Evolutionary conservation across 345 rosid genomes (phyloP).

Genomic region (Eucalyptus regnans): DNA sequence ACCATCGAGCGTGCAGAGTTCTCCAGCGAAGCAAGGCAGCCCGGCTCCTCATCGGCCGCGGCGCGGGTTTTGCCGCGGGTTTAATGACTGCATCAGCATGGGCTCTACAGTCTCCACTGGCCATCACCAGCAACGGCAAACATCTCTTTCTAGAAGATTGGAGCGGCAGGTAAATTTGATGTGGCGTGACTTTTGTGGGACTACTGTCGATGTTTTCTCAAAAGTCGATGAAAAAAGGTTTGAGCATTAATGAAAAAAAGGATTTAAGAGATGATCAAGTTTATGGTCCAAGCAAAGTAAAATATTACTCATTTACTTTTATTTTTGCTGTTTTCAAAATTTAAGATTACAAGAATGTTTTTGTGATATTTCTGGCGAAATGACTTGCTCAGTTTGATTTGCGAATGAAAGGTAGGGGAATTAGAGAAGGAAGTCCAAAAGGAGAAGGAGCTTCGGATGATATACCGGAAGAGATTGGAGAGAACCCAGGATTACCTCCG

Average conservation of each 20-base stretch:
- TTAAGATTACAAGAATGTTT: background rate
- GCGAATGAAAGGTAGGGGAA: conserved; percentile 13
- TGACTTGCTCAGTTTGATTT: background rate
- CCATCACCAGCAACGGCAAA: background rate
- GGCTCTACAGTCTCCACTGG: background rate
- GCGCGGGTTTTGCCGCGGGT: background rate
- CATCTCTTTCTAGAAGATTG: background rate
- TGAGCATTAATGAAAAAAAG: background rate
- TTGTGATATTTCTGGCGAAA: background rate
- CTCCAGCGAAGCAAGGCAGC: background rate
- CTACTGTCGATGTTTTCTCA: background rate
- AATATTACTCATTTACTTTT: background rate
- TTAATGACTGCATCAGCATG: background rate
- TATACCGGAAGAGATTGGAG: conserved; percentile 35
- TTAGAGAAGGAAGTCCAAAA: conserved; percentile 25
- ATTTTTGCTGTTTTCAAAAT: background rate
- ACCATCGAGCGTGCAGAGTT: background rate
- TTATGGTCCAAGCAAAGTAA: background rate
- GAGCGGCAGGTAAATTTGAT: background rate
- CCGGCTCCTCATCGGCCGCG: background rate
- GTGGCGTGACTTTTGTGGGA: background rate
- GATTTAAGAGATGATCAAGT: background rate
- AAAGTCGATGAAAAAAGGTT: background rate
- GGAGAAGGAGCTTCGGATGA: conserved; percentile 22
- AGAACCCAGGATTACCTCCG: conserved; percentile 42